These are phyloP conservation scores for Lecanoromycetidae sp. DNA, from an alignment of 2,329 filamentous ascomycete species.

Conservation along the genomic window DNA sequence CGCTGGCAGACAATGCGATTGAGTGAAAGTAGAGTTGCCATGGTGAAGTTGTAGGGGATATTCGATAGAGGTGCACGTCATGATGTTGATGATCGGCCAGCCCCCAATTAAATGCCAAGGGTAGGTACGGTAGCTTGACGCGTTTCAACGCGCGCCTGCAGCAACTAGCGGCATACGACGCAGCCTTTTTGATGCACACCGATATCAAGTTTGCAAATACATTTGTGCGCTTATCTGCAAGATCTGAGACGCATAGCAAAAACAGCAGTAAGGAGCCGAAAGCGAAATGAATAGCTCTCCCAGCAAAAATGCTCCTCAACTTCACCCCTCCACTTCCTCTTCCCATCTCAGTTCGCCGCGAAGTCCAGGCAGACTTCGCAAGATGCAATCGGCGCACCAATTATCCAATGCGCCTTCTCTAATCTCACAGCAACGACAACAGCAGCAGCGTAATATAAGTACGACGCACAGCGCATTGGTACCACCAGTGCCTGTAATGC, in stretches of 20 bases:
- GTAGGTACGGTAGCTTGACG: background rate
- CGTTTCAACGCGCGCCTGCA: background rate
- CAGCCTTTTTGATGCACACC: too few species aligned
- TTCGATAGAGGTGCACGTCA: background rate
- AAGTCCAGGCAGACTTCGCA: conserved; percentile 55
- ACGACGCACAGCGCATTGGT: conserved; percentile 15
- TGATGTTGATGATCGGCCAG: too few species aligned
- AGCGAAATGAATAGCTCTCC: conserved; percentile 18
- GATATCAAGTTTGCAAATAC: background rate
- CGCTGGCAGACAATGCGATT: background rate
- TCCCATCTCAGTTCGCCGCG: conserved; percentile 46
- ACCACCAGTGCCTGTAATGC: conserved; percentile 21
- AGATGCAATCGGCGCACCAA: conserved; percentile 62
- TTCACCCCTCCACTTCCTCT: conserved; percentile 12
- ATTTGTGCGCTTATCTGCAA: background rate
- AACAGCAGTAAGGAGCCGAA: background rate
- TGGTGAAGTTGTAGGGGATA: background rate
- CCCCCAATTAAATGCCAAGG: too few species aligned
- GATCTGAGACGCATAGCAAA: too few species aligned
- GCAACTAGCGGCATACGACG: too few species aligned
- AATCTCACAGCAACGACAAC: conserved; percentile 51
- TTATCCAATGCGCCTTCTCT: conserved; percentile 44
- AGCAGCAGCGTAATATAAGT: conserved; percentile 24
- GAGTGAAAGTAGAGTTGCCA: background rate
- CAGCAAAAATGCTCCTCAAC: conserved; percentile 12